Evolutionary conservation across 2,329 filamentous ascomycete genomes (phyloP), one percentile per base, ranked within the genome.

Genomic region (Sarocladium kiliense): DNA sequence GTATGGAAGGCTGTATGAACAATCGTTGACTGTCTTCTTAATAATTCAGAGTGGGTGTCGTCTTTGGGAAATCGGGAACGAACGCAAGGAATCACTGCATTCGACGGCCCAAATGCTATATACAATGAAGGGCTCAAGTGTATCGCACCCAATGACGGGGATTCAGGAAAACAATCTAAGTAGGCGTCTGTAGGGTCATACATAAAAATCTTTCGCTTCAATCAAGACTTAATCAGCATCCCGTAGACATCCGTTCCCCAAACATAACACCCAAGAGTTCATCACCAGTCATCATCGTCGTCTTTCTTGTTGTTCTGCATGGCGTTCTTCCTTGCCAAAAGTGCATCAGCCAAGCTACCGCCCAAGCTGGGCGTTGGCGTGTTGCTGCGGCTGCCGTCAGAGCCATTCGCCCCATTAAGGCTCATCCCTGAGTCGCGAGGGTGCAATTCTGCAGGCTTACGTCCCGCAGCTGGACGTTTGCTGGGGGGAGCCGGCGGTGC

Each of bases 321-420:
- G 5, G 87, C 87, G 60, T 82, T 85, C 74, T 92, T 87, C 63
- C 89, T 78, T 42, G 87, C 87, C 63, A 88, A 75, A 63, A 94
- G 73, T n/a, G 88, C 88, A 67, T 92, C 88, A 2, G 89, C 89
- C 61, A 94, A 72, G 45, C 88, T 89, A 50, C 87, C 87, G 3
- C 83, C 86, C 58, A 91, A 68, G 67, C 86, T 89, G 14, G 86
- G 82, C 36, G 82, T 91, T 3, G 88, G 87, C 3, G 87, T 91
- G 59, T 77, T 85, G 61, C 85, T 87, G 37, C 87, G 82, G 63
- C 87, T 89, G 54, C 80, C 79, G 51, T 76, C 82, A 54, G 67
- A 80, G 61, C 73, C 82, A 49, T 74, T 85, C 60, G 72, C 71
- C 16, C 75, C 78, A 59, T 83, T 82, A 55, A 85, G 68, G 60